Evolutionary conservation across 2,329 filamentous ascomycete species (phyloP).

Genomic region (Aspergillus thermomutatus): DNA sequence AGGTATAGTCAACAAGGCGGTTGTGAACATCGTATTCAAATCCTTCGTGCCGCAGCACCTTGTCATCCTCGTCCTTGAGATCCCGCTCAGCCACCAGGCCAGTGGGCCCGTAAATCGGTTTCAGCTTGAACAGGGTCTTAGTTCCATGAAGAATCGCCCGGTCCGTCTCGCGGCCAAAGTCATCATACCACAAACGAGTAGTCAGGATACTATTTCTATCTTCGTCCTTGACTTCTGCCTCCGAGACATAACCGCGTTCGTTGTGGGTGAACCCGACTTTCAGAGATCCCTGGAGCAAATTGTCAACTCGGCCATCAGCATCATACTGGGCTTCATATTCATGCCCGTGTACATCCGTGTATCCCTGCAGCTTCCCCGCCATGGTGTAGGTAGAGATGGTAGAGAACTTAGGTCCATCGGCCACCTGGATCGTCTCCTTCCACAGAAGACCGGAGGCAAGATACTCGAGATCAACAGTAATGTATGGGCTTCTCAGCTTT

Average conservation of each 20-base stretch:
- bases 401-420: not conserved
- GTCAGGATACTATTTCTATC: not conserved
- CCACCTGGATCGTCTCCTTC: not conserved
- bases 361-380: conserved; percentile 4
- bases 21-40: conserved; percentile 1
- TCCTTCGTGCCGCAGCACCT: not conserved
- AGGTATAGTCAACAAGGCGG: not conserved
- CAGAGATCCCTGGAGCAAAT: not conserved
- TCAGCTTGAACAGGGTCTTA: not conserved
- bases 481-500: too few species aligned
- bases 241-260: not conserved
- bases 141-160: not conserved
- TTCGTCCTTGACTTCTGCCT: not conserved
- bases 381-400: conserved; percentile 1
- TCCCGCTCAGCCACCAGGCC: not conserved
- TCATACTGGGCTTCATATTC: conserved; percentile 4
- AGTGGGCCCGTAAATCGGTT: not conserved
- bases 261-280: not conserved
- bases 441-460: not conserved
- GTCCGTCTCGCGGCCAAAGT: conserved; percentile 1
- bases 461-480: not conserved
- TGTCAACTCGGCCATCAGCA: not conserved
- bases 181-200: not conserved
- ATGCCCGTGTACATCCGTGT: conserved; percentile 8
- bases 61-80: not conserved